Evolutionary conservation across 352 stramenopile genomes (phyloP), one percentile per base, ranked within the genome.

Genomic region (Globisporangium okanoganense): DNA sequence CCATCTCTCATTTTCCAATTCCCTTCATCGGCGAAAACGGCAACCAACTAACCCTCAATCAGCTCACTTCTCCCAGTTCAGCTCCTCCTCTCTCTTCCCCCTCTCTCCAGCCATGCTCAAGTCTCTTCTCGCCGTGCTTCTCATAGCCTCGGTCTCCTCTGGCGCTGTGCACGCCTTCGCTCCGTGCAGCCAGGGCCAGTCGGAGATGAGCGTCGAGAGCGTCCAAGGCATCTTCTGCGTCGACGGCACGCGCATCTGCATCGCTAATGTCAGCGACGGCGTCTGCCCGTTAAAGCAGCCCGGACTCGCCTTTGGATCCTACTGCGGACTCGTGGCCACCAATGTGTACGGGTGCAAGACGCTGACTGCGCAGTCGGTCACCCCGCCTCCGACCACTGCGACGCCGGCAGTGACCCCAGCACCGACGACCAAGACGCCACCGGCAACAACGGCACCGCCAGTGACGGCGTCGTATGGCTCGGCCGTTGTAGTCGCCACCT

Each of bases 261-360:
- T 65, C 27, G 57, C 40, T 36, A 8, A 52, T 9, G 35, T 62
- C 43, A 50, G 25, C 31, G 48, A 54, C 18, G 57, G 63, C n/a
- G 24, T 20, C 9, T 69, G 63, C 35, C 63, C 63, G 13, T 14
- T 14, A 1, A 47, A 56, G 22, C 63, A 69, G n/a, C 8, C 16
- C 2, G 63, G 63, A 29, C 63, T 69, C 31, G 22, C 40, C 12
- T 62, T 56, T 20, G 63, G 63, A 10, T 69, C 57, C 14, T 69
- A 69, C 57, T 69, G 63, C 29, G 58, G 49, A 35, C 10, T 61
- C 41, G 63, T 69, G 3, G 41, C 49, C 14, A 57, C 41, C 2
- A 60, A 60, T 2, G 57, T 69, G 14, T 69, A 65, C n/a, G 57
- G 63, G 9, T 69, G 63, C 51, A 67, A 67, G 45, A 38, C 45